Percentiles rank a stretch among this genome's conserved stretches.
Conservation (phyloP, 2,329 filamentous ascomycete genomes). For the Aspergillus sp. region DNA sequence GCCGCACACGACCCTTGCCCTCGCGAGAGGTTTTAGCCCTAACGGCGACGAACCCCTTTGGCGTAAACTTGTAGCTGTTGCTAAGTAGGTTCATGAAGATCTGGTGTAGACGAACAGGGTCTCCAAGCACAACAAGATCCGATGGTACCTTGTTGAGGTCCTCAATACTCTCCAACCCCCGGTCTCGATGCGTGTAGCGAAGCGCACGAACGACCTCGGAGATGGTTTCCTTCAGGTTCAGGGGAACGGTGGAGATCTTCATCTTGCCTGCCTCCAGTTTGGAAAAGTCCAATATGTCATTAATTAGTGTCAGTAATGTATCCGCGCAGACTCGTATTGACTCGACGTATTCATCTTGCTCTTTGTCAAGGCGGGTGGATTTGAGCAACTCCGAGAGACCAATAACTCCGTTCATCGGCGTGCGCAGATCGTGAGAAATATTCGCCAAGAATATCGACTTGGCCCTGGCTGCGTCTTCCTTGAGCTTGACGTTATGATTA, state of each 20-base stretch:
- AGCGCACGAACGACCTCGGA: slow-evolving; percentile 56
- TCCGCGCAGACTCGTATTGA: slow-evolving; percentile 60
- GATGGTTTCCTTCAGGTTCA: slow-evolving; percentile 63
- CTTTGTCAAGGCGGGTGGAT: slow-evolving; percentile 46
- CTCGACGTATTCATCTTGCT: slow-evolving; percentile 56
- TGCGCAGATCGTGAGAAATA: slow-evolving; percentile 80
- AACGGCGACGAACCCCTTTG: slow-evolving; percentile 76
- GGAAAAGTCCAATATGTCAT: slow-evolving; percentile 84
- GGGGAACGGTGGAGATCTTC: slow-evolving; percentile 76
- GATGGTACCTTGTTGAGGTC: slow-evolving; percentile 55
- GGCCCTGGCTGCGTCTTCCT: slow-evolving; percentile 58
- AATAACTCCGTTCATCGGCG: slow-evolving; percentile 88
- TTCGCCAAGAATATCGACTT: slow-evolving; percentile 98
- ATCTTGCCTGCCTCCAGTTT: slow-evolving; percentile 81
- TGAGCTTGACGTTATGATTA: slow-evolving; percentile 56
- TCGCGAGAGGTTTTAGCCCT: slow-evolving; percentile 65
- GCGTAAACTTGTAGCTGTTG: slow-evolving; percentile 92
- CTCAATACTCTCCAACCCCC: slow-evolving; percentile 52
- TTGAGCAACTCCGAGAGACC: slow-evolving; percentile 61
- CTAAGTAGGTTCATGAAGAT: slow-evolving; percentile 74
- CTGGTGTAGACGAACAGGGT: slow-evolving; percentile 74
- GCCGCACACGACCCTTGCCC: slow-evolving; percentile 58
- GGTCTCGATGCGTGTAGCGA: slow-evolving; percentile 55
- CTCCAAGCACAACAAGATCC: slow-evolving; percentile 65
- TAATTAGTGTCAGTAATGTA: slow-evolving; percentile 76